Base-by-base conservation (phyloP, 768 basidiomycete genomes). In the Amanita exitialis region DNA sequence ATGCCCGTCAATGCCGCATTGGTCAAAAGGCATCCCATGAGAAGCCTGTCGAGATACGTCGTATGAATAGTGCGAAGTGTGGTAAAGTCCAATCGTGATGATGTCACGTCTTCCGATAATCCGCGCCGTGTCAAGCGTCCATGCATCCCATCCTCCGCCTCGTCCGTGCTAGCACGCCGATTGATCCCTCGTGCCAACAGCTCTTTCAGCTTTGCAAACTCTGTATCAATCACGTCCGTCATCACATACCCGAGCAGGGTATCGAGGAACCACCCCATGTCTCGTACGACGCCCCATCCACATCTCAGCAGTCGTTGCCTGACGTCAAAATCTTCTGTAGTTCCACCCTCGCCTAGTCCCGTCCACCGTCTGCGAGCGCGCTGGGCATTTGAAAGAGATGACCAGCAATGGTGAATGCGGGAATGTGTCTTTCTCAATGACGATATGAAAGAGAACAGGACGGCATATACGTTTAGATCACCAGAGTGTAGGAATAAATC, bases 211-310 rank as follows among this genome's bases (percentile, higher is more conserved):
- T 77, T 74, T 51, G 77, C 68, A 60, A 87, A 92, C 61, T 95
- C 91, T 13, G 82, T 77, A 53, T 93, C 91, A 30, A 93, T 75
- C 7, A 95, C 91, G 55, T 95, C 92, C 59, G 78, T 86, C 88
- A 90, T 89, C 53, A 90, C 79, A 63, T 96, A 94, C 8, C 81
- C 82, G 49, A 89, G 67, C 2, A 96, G 61, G 23, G 81, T 82
- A 62, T 93, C 90, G 52, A 95, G 69, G 61, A 93, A 94, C 90
- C 90, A 94, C 37, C 82, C 78, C 91, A 94, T 92, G 59, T 86
- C 81, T 59, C 90, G 69, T 6, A 92, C 84, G 27, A 86, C 77
- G 1, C 89, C 90, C 92, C 92, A 96, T 1, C 86, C 84, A 53
- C 81, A 83, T 52, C 91, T 74, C 51, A 90, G 69, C 16, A 91